Percentiles rank a stretch among this genome's conserved stretches.
Evolutionary conservation across 345 rosid genomes (phyloP).

Genomic region (Bretschneidera sinensis): DNA sequence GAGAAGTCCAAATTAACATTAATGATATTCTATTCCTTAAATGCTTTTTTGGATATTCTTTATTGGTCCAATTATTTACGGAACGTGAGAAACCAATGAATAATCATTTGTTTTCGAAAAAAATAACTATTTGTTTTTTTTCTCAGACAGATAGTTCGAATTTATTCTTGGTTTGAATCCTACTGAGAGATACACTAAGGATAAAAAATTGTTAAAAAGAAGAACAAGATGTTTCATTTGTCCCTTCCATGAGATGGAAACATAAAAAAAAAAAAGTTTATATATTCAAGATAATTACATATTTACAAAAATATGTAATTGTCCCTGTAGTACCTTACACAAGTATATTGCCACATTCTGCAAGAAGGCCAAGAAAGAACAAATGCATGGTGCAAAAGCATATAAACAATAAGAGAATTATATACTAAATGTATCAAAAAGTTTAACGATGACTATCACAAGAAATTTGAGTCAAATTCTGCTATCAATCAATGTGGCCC

Average conservation of each 20-base stretch:
- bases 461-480: slow-evolving; percentile 11
- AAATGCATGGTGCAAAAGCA: too few relatives aligned
- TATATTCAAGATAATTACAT: background rate
- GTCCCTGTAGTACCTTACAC: too few relatives aligned
- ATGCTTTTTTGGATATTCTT: background rate
- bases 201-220: too few relatives aligned
- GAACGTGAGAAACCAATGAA: background rate
- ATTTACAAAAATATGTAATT: too few relatives aligned
- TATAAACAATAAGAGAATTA: background rate
- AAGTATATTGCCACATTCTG: too few relatives aligned
- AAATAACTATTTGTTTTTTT: background rate
- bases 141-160: background rate
- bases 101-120: background rate
- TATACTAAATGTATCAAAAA: background rate
- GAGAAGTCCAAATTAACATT: too few relatives aligned
- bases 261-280: background rate
- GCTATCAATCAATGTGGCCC: slow-evolving; percentile 16
- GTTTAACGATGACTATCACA: background rate
- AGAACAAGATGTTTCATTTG: background rate
- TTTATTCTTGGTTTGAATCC: background rate
- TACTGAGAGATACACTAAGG: background rate
- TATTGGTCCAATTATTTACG: background rate
- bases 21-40: background rate
- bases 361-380: too few relatives aligned
- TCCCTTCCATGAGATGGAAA: background rate